Evolutionary conservation across 208 protist genomes (phyloP), one percentile per base, ranked within the genome.

Genomic region (Herpetomonas muscarum): DNA sequence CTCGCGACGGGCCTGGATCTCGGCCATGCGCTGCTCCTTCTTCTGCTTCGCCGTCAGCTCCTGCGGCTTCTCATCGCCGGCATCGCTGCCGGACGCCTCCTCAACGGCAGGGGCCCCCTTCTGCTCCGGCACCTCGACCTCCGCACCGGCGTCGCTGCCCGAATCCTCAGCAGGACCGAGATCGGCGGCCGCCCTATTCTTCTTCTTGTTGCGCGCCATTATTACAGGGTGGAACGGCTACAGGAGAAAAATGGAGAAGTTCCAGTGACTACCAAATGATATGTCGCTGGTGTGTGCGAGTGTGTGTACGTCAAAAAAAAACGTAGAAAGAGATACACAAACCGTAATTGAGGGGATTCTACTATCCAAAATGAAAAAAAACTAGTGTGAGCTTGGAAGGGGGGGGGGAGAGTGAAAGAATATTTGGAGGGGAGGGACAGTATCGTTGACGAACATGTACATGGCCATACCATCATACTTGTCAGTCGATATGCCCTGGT

Each of bases 11-110:
- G n/a, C n/a, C n/a, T n/a, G n/a, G n/a, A n/a, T n/a, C n/a, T 86
- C 85, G 17, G 76, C 74, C 49, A 76, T 70, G 65, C 87, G 86
- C 49, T 77, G 73, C 64, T 91, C 85, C 60, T 86, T 86, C 56
- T 86, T 83, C 15, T 25, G 50, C 61, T 69, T 59, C 26, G 51
- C 41, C 32, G 53, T 64, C 26, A 29, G 0, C 30, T 17, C 19
- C 45, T 22, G n/a, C n/a, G n/a, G n/a, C n/a, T 56, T 55, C 12
- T 63, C 57, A 12, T 24, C 21, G 25, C 57, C 60, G 45, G 42
- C 53, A 19, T 53, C 67, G 1, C 56, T 21, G 3, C 37, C 25
- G 19, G 13, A 46, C 25, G 7, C 37, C 17, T n/a, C 62, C 7
- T 54, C 29, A 10, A 34, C 49, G 39, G 30, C 39, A 37, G 25